phyloP scores from a whole-genome alignment of 2,329 filamentous ascomycete species.

The Leptodontidium sp. region DNA sequence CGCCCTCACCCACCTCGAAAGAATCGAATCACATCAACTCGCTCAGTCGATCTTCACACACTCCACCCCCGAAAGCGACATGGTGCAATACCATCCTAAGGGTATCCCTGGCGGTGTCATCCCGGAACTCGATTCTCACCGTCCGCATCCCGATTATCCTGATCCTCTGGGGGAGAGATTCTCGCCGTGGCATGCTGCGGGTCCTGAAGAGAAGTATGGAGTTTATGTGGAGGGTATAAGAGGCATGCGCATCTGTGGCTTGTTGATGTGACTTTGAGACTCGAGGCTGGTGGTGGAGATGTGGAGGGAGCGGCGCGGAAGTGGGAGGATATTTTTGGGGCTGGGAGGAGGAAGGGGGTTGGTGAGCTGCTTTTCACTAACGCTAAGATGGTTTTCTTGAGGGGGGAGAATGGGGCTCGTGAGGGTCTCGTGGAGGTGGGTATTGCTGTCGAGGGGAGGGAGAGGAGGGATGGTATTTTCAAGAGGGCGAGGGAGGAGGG shows the following conservation, averaged over 20 bases:
- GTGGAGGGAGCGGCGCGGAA: constrained; percentile 49
- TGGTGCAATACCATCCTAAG: constrained; percentile 55
- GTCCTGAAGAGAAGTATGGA: constrained; percentile 44
- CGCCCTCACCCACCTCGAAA: constrained; percentile 43
- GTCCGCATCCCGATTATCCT: constrained; percentile 30
- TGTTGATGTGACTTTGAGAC: constrained; percentile 47
- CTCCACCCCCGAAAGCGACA: constrained; percentile 46
- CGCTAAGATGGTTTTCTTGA: constrained; percentile 49
- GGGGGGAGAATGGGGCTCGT: constrained; percentile 40
- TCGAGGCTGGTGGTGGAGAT: constrained; percentile 49
- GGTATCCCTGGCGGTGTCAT: constrained; percentile 44
- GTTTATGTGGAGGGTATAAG: constrained; percentile 49
- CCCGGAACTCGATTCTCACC: constrained; percentile 37
- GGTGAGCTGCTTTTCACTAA: constrained; percentile 47
- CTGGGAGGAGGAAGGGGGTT: constrained; percentile 30
- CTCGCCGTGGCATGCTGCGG: constrained; percentile 56
- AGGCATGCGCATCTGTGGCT: constrained; percentile 48
- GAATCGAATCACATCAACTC: constrained; percentile 49
- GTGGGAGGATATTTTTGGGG: constrained; percentile 52
- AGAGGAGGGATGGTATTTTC: constrained; percentile 23
- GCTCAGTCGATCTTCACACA: constrained; percentile 51
- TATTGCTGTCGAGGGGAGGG: constrained; percentile 47
- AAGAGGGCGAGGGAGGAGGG: constrained; percentile 25
- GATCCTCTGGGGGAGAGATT: constrained; percentile 50
- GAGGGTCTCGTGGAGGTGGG: constrained; percentile 51